Conservation (phyloP, 2,329 filamentous ascomycete species). For the Coniochaeta sp. region DNA sequence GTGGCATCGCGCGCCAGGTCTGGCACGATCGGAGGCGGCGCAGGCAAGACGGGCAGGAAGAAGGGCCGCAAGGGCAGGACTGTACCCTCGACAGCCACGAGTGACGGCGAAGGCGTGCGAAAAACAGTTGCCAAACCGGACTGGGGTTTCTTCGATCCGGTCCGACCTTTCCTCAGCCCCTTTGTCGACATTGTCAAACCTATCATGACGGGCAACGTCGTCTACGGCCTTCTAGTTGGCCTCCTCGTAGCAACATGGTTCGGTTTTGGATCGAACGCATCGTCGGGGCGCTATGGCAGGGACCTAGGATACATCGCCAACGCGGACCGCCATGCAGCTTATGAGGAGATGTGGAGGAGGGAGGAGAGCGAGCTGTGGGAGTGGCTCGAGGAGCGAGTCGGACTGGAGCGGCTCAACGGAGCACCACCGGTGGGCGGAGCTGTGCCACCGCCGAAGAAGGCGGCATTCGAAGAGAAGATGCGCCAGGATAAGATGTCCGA, state of each 20-base stretch:
- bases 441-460: conserved; percentile 5
- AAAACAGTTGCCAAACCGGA: conserved; percentile 38
- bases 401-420: conserved; percentile 54
- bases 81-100: conserved; percentile 34
- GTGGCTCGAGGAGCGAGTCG: conserved; percentile 83
- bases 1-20: conserved; percentile 52
- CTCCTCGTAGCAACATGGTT: conserved; percentile 72
- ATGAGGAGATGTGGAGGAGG: conserved; percentile 85
- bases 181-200: conserved; percentile 62
- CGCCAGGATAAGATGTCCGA: conserved; percentile 59
- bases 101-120: conserved; percentile 28
- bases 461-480: conserved; percentile 51
- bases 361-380: conserved; percentile 89
- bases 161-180: conserved; percentile 64
- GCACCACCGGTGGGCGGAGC: conserved; percentile 11
- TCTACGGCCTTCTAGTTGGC: conserved; percentile 68
- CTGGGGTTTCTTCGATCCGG: conserved; percentile 79
- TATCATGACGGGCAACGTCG: conserved; percentile 67
- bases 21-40: conserved; percentile 35
- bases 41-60: conserved; percentile 56
- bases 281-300: conserved; percentile 27
- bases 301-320: conserved; percentile 33
- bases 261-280: conserved; percentile 43
- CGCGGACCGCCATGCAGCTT: conserved; percentile 69
- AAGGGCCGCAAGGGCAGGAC: conserved; percentile 45